Conservation (phyloP, 495 filamentous ascomycete genomes). For the Lepraria neglecta region DNA sequence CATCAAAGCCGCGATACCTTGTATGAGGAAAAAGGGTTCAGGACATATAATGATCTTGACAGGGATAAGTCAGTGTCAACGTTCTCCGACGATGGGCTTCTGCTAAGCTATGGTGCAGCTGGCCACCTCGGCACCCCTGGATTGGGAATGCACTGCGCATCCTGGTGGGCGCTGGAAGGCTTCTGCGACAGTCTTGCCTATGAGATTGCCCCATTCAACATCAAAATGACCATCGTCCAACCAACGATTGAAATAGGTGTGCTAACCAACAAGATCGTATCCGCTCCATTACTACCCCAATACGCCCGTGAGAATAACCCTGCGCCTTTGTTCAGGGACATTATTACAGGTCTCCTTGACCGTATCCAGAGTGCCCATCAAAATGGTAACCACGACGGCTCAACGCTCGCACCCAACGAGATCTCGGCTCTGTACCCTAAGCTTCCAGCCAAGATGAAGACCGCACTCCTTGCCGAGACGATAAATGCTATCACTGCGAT, state of each 20-base stretch:
- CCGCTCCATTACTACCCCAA: slow-evolving; percentile 64
- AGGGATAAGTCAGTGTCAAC: slow-evolving; percentile 58
- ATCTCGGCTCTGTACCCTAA: slow-evolving; percentile 67
- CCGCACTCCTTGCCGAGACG: slow-evolving; percentile 75
- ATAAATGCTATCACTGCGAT: slow-evolving; percentile 86
- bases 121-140: slow-evolving; percentile 91
- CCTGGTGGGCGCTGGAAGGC: slow-evolving; percentile 94
- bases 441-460: slow-evolving; percentile 57
- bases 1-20: slow-evolving; percentile 81
- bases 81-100: not conserved
- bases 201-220: slow-evolving; percentile 94
- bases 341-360: slow-evolving; percentile 66
- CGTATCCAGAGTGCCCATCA: slow-evolving; percentile 39
- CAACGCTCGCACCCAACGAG: slow-evolving; percentile 34
- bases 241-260: slow-evolving; percentile 77
- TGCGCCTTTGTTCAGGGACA: slow-evolving; percentile 72
- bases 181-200: slow-evolving; percentile 90
- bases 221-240: slow-evolving; percentile 93
- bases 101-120: slow-evolving; percentile 38
- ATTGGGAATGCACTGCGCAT: slow-evolving; percentile 82
- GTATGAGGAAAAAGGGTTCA: slow-evolving; percentile 66
- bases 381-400: slow-evolving; percentile 33
- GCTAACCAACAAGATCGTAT: slow-evolving; percentile 77
- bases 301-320: slow-evolving; percentile 70
- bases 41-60: slow-evolving; percentile 89